A percentile compares a stretch with the other conserved stretches of the same genome.
Evolutionary conservation across 2,329 filamentous ascomycete species (phyloP).

Genomic region (Corynespora cassiicola): DNA sequence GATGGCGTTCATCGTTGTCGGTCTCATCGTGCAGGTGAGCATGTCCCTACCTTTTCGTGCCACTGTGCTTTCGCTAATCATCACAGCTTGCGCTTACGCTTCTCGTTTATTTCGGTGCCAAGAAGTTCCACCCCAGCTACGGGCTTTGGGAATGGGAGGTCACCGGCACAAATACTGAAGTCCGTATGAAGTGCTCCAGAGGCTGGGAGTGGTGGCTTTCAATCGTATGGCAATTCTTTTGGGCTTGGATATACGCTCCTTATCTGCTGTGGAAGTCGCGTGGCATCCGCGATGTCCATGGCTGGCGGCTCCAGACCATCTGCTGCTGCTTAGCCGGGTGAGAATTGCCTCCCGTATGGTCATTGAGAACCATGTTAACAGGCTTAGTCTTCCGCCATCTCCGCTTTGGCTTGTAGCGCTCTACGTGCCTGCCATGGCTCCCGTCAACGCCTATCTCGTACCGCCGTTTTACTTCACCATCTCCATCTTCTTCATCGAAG

Average conservation of each 20-base stretch:
- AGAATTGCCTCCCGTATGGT: constrained; percentile 1
- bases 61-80: not conserved
- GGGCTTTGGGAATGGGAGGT: constrained; percentile 38
- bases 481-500: constrained; percentile 41
- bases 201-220: constrained; percentile 47
- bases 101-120: constrained; percentile 38
- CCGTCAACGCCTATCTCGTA: constrained; percentile 30
- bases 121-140: constrained; percentile 40
- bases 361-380: constrained; percentile 1
- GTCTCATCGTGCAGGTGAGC: constrained; percentile 34
- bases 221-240: constrained; percentile 45
- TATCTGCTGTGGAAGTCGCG: constrained; percentile 43
- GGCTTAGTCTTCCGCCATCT: constrained; percentile 34
- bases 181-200: constrained; percentile 31
- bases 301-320: constrained; percentile 41
- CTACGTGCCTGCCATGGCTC: constrained; percentile 35
- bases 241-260: constrained; percentile 44
- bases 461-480: constrained; percentile 38
- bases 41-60: not conserved
- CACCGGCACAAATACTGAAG: constrained; percentile 28
- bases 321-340: constrained; percentile 42
- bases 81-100: constrained; percentile 30
- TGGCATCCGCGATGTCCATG: constrained; percentile 38
- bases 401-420: constrained; percentile 42
- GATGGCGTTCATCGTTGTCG: constrained; percentile 33